phyloP scores from a whole-genome alignment of 2,329 filamentous ascomycete species.

The Bipolaris gigantea region DNA sequence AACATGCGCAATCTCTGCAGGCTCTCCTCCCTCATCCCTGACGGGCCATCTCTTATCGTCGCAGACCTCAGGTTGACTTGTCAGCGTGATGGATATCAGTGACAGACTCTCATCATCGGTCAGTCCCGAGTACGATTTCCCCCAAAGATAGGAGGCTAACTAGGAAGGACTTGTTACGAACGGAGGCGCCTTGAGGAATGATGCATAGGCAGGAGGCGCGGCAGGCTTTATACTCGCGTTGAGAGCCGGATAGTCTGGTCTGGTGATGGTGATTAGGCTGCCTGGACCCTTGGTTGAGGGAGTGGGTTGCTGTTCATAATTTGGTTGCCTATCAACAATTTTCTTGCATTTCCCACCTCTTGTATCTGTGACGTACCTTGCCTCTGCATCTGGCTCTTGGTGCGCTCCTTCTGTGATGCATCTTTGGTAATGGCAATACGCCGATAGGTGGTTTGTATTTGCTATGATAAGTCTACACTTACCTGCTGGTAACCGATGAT shows the following conservation, averaged over 20 bases:
- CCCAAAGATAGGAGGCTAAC: too few relatives aligned
- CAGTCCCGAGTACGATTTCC: too few relatives aligned
- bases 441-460: too few relatives aligned
- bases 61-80: neutral
- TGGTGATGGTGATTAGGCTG: neutral
- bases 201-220: neutral
- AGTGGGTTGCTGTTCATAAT: neutral
- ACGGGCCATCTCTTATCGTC: neutral
- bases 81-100: neutral
- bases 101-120: neutral
- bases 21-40: neutral
- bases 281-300: neutral
- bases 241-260: neutral
- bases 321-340: neutral
- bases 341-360: neutral
- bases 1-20: neutral
- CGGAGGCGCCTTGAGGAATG: neutral
- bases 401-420: too few relatives aligned
- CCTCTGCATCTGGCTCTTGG: too few relatives aligned
- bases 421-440: too few relatives aligned
- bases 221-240: neutral
- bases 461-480: too few relatives aligned
- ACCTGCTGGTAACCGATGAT: too few relatives aligned
- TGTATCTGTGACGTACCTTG: neutral
- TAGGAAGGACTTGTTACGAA: too few relatives aligned